A percentile compares a stretch with the other conserved stretches of the same genome.
These are phyloP conservation scores for Alternaria atra DNA, from an alignment of 2,329 filamentous ascomycete genomes.

Conservation along the genomic window DNA sequence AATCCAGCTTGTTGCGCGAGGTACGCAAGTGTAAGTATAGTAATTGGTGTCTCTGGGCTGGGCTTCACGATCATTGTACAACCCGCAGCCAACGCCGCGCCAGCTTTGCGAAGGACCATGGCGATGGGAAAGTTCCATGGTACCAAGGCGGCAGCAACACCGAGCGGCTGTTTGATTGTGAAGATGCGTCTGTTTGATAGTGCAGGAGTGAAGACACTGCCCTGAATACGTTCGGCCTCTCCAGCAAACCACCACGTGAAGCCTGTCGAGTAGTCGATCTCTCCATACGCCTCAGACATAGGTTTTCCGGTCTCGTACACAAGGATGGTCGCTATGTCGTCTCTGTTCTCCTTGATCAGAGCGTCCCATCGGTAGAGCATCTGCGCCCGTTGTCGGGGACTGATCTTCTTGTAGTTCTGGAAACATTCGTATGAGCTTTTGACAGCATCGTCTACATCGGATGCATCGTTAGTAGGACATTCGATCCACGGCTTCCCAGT, in stretches of 20 bases:
- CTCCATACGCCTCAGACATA: constrained; percentile 60
- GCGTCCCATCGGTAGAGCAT: constrained; percentile 71
- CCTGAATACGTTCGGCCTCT: constrained; percentile 70
- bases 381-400: constrained; percentile 68
- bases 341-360: constrained; percentile 68
- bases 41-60: constrained; percentile 53
- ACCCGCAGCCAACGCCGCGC: constrained; percentile 73
- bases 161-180: constrained; percentile 78
- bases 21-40: constrained; percentile 49
- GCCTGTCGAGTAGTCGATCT: constrained; percentile 63
- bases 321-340: constrained; percentile 70
- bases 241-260: constrained; percentile 68
- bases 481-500: constrained; percentile 60
- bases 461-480: constrained; percentile 59
- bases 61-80: constrained; percentile 73
- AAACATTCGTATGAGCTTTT: constrained; percentile 69
- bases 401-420: constrained; percentile 66
- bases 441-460: constrained; percentile 70
- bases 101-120: constrained; percentile 73
- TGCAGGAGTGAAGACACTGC: constrained; percentile 67
- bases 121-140: constrained; percentile 78
- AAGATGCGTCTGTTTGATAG: constrained; percentile 71
- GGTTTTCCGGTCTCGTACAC: constrained; percentile 68
- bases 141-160: constrained; percentile 72
- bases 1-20: constrained; percentile 56